Evolutionary conservation across 2,329 filamentous ascomycete species (phyloP).

Genomic region (Sporothrix schenckii): DNA sequence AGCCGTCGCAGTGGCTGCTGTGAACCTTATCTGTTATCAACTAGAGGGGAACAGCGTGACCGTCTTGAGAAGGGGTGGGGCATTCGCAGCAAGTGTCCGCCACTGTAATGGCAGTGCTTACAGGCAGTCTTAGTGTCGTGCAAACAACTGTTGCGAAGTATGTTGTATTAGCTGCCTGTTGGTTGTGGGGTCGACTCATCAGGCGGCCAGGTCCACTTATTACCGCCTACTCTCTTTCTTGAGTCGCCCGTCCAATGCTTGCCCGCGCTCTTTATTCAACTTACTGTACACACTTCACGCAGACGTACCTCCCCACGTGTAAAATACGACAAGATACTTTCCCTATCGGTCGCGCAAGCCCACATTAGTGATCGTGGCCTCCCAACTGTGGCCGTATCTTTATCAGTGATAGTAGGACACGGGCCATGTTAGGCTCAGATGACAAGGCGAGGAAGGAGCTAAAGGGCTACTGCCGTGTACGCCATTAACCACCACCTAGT

Average conservation of each 20-base stretch:
- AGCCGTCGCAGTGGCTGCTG: neutral
- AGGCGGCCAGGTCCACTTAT: conserved; percentile 9
- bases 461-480: conserved; percentile 17
- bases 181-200: conserved; percentile 2
- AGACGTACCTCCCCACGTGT: neutral
- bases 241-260: neutral
- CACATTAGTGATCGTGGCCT: neutral
- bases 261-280: neutral
- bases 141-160: neutral
- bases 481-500: conserved; percentile 3
- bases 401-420: neutral
- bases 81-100: neutral
- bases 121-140: neutral
- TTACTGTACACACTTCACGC: neutral
- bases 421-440: conserved; percentile 25
- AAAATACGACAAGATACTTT: conserved; percentile 1
- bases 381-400: neutral
- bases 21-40: conserved; percentile 20
- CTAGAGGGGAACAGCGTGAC: neutral
- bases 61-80: conserved; percentile 18
- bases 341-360: neutral
- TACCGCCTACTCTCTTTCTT: conserved; percentile 9
- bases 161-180: conserved; percentile 14
- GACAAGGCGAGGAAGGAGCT: conserved; percentile 20
- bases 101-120: neutral